Conservation (phyloP, 768 basidiomycete genomes). For the Phlebiopsis flavidoalba region DNA sequence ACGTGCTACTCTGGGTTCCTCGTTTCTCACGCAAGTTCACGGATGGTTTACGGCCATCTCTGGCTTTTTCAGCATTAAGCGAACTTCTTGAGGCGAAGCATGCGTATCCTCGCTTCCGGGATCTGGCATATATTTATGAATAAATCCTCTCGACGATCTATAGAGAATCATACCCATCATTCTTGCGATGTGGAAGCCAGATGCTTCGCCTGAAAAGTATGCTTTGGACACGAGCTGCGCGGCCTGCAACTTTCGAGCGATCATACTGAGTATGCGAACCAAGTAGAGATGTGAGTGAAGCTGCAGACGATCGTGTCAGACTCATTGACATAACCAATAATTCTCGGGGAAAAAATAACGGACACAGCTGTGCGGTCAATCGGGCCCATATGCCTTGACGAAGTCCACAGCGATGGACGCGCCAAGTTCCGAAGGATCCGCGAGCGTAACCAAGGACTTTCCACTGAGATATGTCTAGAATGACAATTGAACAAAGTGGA, state of each 20-base stretch:
- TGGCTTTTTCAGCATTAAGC: conserved; percentile 58
- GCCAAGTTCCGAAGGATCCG: conserved; percentile 83
- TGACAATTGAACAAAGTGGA: background rate
- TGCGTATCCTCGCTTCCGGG: conserved; percentile 4
- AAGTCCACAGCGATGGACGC: conserved; percentile 86
- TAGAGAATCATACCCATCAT: conserved; percentile 43
- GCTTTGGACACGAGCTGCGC: conserved; percentile 87
- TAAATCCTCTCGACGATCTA: background rate
- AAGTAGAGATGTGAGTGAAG: conserved; percentile 48
- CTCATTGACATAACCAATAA: background rate
- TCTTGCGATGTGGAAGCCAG: conserved; percentile 70
- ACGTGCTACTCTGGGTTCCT: too few relatives aligned
- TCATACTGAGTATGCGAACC: conserved; percentile 61
- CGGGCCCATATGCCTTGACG: conserved; percentile 72
- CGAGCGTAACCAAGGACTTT: conserved; percentile 61
- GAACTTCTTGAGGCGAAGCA: conserved; percentile 43
- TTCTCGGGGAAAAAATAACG: conserved; percentile 17
- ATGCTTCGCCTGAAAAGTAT: conserved; percentile 86
- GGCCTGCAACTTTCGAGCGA: conserved; percentile 70
- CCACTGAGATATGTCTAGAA: conserved; percentile 82
- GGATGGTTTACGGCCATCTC: conserved; percentile 62
- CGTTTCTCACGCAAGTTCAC: conserved; percentile 68
- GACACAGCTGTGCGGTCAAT: conserved; percentile 74
- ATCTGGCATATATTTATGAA: background rate
- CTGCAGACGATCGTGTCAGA: conserved; percentile 26